Evolutionary conservation across 2,329 filamentous ascomycete species (phyloP), one percentile per base, ranked within the genome.

Genomic region (Pleoardoris graminearum): DNA sequence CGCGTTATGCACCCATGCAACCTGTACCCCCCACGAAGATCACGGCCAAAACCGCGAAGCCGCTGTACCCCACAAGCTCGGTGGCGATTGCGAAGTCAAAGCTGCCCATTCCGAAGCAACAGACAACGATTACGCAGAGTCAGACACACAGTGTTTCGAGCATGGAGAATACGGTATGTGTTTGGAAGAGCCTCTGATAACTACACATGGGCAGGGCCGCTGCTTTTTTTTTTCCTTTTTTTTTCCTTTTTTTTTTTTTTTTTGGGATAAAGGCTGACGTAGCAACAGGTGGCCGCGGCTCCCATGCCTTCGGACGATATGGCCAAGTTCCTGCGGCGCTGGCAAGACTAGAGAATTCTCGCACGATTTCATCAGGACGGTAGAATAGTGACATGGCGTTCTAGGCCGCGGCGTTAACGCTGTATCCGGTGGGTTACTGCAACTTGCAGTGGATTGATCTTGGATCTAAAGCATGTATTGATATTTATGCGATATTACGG

Each of bases 1-100:
- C 80, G 3, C 80, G 79, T 63, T 87, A 84, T 66, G 84, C 84
- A 11, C 83, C 84, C 1, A 83, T 85, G 80, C 81, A 84, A 55
- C 78, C 78, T 45, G 73, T 79, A n/a, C 83, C 84, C 2, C 77
- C 78, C 10, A 85, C 80, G 4, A 82, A 82, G 61, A 85, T 86
- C 55, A 83, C 82, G 2, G 76, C 77, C 32, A 82, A 79, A 60
- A 73, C 71, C 4, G 71, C 75, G 12, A 77, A 74, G 37, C 79
- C 79, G 7, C 70, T 81, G 58, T 81, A 79, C 61, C 82, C 84
- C 1, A 83, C 82, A 3, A 85, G 82, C 59, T 71, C 76, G 7
- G 82, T 79, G 49, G 68, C 65, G 3, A 75, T 85, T 56, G 83
- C 82, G 2, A 80, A 72, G 6, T 75, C 80, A 1, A 79, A 73